Base-by-base conservation (phyloP, 2,329 filamentous ascomycete species). In the Hawksworthiomyces lignivorus region DNA sequence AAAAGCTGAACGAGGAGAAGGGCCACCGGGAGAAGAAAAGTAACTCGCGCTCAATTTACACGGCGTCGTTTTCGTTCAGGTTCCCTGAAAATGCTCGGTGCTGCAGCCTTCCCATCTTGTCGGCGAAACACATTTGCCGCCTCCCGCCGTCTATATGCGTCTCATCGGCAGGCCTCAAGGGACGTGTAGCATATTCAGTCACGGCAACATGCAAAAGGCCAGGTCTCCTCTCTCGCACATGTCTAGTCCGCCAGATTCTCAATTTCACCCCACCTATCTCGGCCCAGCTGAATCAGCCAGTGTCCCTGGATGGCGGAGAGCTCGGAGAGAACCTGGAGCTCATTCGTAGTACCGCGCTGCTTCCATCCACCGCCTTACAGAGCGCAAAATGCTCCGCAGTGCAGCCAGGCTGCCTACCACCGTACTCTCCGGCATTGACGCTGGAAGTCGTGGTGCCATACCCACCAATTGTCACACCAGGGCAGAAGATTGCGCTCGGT, bases 401-500 rank as follows among this genome's bases (percentile, higher is more conserved):
- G 6, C 35, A 27, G 7, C 34, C 39, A 1, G 39, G 26, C 21
- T 36, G 35, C 26, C 39, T 42, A 24, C 44, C 44, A 18, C 35
- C 44, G 12, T 45, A 45, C 39, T 39, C 44, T 21, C 39, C 44
- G 5, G 30, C 44, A 34, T 38, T 45, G 27, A 24, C 27, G 12
- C 44, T 45, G 8, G 44, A 42, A 15, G 35, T 39, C 14, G 39
- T 39, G 10, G 35, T 45, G 44, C 39, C 43, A 10, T 24, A 42
- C 17, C 43, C 35, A 17, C 35, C 44, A 4, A 26, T 39, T 17
- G 27, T 45, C 8, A 36, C 30, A 9, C 30, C 44, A 17, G 14
- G 39, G 24, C 20, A 18, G 19, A 21, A 29, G n/a, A 11, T 45
- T 3, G 30, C 32, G 5, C 31, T 45, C 7, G 36, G 44, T 27